Evolutionary conservation across 2,329 filamentous ascomycete genomes (phyloP).

Genomic region (Fusarium dimerum): DNA sequence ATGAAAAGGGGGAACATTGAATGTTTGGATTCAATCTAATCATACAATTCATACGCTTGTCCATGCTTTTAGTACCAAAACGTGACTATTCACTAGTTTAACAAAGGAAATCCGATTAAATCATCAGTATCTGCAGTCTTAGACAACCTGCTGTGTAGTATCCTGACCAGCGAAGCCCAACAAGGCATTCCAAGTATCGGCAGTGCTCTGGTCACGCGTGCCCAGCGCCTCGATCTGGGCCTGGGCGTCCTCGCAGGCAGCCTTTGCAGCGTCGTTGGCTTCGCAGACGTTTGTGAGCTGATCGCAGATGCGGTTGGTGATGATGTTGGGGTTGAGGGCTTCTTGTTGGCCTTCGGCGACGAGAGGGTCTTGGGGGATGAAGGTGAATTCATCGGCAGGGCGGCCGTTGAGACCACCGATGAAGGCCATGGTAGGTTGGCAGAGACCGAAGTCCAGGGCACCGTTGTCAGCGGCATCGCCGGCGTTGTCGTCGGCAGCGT

Average conservation of each 20-base stretch:
- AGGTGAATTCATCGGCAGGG: constrained; percentile 61
- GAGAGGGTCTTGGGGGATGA: constrained; percentile 64
- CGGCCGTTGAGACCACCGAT: constrained; percentile 59
- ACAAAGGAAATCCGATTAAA: too few relatives aligned
- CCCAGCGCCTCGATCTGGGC: constrained; percentile 51
- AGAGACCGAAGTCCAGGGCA: constrained; percentile 53
- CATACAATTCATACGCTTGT: too few relatives aligned
- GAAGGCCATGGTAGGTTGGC: constrained; percentile 60
- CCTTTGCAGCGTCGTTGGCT: constrained; percentile 60
- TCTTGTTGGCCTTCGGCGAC: constrained; percentile 63
- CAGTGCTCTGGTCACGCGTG: constrained; percentile 49
- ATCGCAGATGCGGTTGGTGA: constrained; percentile 72
- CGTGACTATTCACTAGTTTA: too few relatives aligned
- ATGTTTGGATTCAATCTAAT: too few relatives aligned
- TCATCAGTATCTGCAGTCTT: not conserved
- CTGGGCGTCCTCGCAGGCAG: constrained; percentile 54
- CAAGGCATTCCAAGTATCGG: constrained; percentile 47
- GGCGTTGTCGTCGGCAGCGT: constrained; percentile 30
- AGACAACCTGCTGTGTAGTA: constrained; percentile 23
- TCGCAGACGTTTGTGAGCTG: constrained; percentile 67
- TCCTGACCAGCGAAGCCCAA: constrained; percentile 37
- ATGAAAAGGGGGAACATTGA: too few relatives aligned
- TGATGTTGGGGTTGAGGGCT: constrained; percentile 71
- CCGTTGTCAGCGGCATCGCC: constrained; percentile 33
- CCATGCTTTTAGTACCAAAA: too few relatives aligned